A percentile compares a stretch with the other conserved stretches of the same genome.
These are phyloP conservation scores for Silene noctiflora DNA, from an alignment of 179 eudicot genomes.

Conservation along the genomic window DNA sequence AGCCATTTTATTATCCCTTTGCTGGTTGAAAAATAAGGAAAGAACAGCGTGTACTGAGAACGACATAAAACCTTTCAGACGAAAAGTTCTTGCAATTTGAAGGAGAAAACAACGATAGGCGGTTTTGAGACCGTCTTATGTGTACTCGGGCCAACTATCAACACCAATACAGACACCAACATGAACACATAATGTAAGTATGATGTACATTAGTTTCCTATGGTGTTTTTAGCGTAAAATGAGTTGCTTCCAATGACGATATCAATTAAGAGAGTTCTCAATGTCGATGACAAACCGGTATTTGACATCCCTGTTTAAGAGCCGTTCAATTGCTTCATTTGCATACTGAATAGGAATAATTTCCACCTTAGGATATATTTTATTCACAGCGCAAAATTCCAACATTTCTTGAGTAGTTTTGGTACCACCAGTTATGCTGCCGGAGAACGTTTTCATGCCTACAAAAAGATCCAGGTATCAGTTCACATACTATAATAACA, in stretches of 20 bases:
- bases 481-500: neutral
- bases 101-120: too few species aligned
- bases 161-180: too few species aligned
- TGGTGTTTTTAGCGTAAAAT: neutral
- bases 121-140: too few species aligned
- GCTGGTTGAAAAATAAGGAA: too few species aligned
- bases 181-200: too few species aligned
- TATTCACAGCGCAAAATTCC: constrained; percentile 33
- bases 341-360: constrained; percentile 34
- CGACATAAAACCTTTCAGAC: too few species aligned
- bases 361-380: constrained; percentile 35
- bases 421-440: constrained; percentile 37
- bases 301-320: constrained; percentile 33
- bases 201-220: neutral
- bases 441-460: constrained; percentile 38
- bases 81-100: too few species aligned
- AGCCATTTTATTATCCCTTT: too few species aligned
- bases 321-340: constrained; percentile 37
- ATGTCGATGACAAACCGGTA: constrained; percentile 40
- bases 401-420: constrained; percentile 36
- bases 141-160: too few species aligned
- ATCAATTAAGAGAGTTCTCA: constrained; percentile 33
- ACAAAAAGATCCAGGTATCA: neutral
- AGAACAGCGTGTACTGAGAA: too few species aligned
- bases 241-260: neutral